Evolutionary conservation across 106 monocot species (phyloP).

Genomic region (Dactylorhiza incarnata): DNA sequence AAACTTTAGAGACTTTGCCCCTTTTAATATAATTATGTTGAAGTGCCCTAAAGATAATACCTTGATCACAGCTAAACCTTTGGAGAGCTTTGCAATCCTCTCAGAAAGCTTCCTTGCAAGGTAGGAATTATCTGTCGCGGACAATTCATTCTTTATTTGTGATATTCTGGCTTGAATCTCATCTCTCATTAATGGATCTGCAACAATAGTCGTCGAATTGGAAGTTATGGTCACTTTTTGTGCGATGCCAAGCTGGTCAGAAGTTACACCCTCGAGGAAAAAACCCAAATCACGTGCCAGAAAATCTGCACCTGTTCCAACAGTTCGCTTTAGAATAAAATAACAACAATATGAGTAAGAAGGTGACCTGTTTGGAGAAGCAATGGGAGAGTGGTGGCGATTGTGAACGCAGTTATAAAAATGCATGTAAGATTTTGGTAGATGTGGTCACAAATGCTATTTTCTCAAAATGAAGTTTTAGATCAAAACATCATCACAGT

Average conservation of each 20-base stretch:
- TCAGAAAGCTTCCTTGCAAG: constrained; percentile 71
- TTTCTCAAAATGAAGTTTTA: too few species aligned
- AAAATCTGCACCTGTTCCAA: constrained; percentile 85
- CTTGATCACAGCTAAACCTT: constrained; percentile 94
- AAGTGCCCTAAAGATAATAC: constrained; percentile 16
- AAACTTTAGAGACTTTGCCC: too few species aligned
- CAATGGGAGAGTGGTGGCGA: too few species aligned
- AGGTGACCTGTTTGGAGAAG: too few species aligned
- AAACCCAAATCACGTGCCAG: constrained; percentile 86
- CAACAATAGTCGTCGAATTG: constrained; percentile 84
- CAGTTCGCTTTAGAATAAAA: background rate
- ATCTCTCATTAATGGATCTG: constrained; percentile 64
- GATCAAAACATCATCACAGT: too few species aligned
- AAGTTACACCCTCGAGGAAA: constrained; percentile 56
- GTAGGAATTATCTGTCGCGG: constrained; percentile 50
- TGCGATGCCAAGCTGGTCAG: constrained; percentile 90
- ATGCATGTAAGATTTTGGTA: too few species aligned
- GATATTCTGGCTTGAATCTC: constrained; percentile 94
- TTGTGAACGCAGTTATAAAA: too few species aligned
- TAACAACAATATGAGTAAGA: background rate
- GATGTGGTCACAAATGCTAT: too few species aligned
- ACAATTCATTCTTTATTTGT: constrained; percentile 91
- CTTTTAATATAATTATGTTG: too few species aligned
- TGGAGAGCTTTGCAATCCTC: constrained; percentile 84
- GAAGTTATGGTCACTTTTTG: constrained; percentile 77